Evolutionary conservation across 177 flowering plant genomes (phyloP), one percentile per base, ranked within the genome.

Genomic region (Telopea speciosissima): DNA sequence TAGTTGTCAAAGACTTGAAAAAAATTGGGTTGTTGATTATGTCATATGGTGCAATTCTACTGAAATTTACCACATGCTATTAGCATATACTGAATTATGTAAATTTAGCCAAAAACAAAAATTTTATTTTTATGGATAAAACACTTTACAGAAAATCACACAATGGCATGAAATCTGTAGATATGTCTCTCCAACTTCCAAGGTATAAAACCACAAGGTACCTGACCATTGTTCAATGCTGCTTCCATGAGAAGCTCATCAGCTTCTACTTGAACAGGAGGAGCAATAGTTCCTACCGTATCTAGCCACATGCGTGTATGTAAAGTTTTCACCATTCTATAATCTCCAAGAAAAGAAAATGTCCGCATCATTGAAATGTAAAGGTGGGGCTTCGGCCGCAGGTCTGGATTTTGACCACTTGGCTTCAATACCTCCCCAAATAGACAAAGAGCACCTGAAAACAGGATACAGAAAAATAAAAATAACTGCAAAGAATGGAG

Each of bases 201-300:
- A 31, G 33, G 33, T 31, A 31, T 31, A 31, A 2, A 31, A 31
- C 3, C 2, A 31, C 3, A 31, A 31, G 33, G 2, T 85, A 90
- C 95, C 92, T 86, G 90, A 21, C 88, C 87, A 76, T 69, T 62
- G 63, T 83, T 85, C 70, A 85, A 65, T 73, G 95, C 89, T 70
- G 92, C 90, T 54, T 90, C 95, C 92, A 90, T 86, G 36, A 87
- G 87, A 76, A 90, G 91, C 71, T 88, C 88, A 81, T 87, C 91
- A 26, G 92, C 86, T 80, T 88, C 95, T 68, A 79, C 79, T 74
- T 85, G 89, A 81, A 77, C 77, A 36, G 73, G 72, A n/a, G 58
- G 69, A 62, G 86, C 76, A 63, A 90, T 85, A 8, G 80, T 76
- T 77, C 95, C 95, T 65, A 80, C 68, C 68, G 89, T 73, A 78